Evolutionary conservation across 345 rosid species (phyloP).

Genomic region (Acer negundo): DNA sequence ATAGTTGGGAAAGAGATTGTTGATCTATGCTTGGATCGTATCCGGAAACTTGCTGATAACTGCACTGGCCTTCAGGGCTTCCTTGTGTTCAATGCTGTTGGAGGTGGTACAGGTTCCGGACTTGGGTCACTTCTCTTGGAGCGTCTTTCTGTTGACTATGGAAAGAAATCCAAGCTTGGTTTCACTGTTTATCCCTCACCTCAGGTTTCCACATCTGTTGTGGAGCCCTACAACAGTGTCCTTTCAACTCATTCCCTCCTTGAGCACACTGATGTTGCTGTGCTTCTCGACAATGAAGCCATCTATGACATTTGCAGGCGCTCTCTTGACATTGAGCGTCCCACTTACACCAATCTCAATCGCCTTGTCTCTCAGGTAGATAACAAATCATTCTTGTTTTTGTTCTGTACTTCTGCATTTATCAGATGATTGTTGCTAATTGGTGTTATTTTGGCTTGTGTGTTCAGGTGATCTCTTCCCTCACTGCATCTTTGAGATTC

Average conservation of each 20-base stretch:
- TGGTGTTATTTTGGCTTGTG: neutral
- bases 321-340: slow-evolving; percentile 62
- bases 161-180: slow-evolving; percentile 59
- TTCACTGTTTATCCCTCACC: slow-evolving; percentile 64
- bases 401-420: neutral
- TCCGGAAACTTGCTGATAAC: slow-evolving; percentile 60
- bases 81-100: slow-evolving; percentile 63
- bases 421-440: neutral
- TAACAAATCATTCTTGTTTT: too few species aligned
- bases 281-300: slow-evolving; percentile 58
- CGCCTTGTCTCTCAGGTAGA: slow-evolving; percentile 60
- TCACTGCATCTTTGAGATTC: slow-evolving; percentile 61
- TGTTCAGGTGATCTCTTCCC: slow-evolving; percentile 57
- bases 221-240: slow-evolving; percentile 60
- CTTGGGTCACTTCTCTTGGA: slow-evolving; percentile 61
- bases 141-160: slow-evolving; percentile 63
- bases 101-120: slow-evolving; percentile 67
- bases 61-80: slow-evolving; percentile 68
- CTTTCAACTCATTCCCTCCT: slow-evolving; percentile 62
- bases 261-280: slow-evolving; percentile 61
- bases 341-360: slow-evolving; percentile 61
- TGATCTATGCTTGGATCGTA: slow-evolving; percentile 59
- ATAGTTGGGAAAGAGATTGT: slow-evolving; percentile 62
- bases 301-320: slow-evolving; percentile 66
- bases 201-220: slow-evolving; percentile 63